phyloP scores from a whole-genome alignment of 164 flowering plant genomes.

The Protea cynaroides region DNA sequence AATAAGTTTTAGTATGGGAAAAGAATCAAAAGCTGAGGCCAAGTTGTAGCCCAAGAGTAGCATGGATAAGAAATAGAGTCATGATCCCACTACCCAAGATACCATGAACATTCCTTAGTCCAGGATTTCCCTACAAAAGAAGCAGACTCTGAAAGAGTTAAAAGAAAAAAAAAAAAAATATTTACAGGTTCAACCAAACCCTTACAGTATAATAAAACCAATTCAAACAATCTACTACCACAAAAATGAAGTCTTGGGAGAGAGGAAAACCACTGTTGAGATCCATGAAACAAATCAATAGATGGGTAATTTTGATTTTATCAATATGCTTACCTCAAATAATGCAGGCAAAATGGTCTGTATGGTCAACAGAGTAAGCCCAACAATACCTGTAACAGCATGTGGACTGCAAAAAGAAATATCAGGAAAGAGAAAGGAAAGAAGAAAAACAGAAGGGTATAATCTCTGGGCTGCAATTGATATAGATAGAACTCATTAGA shows the following conservation, averaged over 20 bases:
- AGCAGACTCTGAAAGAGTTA: not conserved
- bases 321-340: constrained; percentile 55
- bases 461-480: no score
- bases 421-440: not conserved
- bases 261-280: no score
- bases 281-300: no score
- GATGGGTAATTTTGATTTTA: no score
- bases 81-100: constrained; percentile 85
- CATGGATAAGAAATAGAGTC: constrained; percentile 75
- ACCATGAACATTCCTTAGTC: constrained; percentile 69
- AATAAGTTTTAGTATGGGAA: not conserved
- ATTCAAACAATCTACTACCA: not conserved
- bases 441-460: no score
- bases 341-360: constrained; percentile 63
- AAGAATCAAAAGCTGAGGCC: constrained; percentile 57
- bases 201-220: not conserved
- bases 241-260: no score
- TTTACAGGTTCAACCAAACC: no score
- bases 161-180: no score
- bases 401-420: constrained; percentile 59
- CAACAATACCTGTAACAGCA: constrained; percentile 75
- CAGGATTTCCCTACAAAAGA: constrained; percentile 72
- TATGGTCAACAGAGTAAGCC: constrained; percentile 66
- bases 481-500: no score
- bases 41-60: constrained; percentile 79